These are phyloP conservation scores for Durio zibethinus DNA, from an alignment of 345 rosid genomes.

Conservation along the genomic window DNA sequence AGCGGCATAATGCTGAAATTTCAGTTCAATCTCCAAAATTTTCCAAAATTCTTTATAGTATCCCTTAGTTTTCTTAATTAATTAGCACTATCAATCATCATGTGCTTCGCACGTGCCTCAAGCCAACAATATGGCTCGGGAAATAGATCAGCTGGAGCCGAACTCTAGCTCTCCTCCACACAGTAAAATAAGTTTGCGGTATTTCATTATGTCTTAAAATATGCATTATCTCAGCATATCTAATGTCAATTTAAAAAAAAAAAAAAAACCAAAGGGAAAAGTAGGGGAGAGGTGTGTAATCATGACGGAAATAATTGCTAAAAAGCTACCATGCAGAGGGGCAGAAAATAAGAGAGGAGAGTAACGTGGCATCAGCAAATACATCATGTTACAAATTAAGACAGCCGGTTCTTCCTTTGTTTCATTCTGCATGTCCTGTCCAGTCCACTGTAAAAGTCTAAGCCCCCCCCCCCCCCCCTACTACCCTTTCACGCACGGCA, in stretches of 20 bases:
- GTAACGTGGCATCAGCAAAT: conserved; percentile 15
- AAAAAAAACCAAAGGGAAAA: neutral
- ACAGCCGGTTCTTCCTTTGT: neutral
- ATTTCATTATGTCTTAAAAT: neutral
- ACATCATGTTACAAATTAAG: neutral
- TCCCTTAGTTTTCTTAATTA: no score
- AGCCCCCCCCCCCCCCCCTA: neutral
- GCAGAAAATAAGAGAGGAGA: neutral
- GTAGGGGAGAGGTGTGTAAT: conserved; percentile 9
- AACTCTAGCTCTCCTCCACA: neutral
- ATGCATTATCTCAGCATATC: neutral
- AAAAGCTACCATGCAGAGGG: conserved; percentile 32
- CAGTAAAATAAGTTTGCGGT: neutral
- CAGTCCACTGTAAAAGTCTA: neutral
- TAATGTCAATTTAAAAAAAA: conserved; percentile 1
- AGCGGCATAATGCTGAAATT: no score
- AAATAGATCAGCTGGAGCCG: neutral
- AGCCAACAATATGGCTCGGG: neutral
- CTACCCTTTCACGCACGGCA: neutral
- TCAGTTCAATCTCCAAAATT: no score
- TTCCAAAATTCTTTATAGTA: no score
- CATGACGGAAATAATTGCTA: conserved; percentile 32
- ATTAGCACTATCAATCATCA: no score
- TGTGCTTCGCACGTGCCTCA: neutral
- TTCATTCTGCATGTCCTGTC: conserved; percentile 11